These are phyloP conservation scores for Mortierella antarctica DNA, from an alignment of 192 early-diverging fungal genomes.

Conservation along the genomic window DNA sequence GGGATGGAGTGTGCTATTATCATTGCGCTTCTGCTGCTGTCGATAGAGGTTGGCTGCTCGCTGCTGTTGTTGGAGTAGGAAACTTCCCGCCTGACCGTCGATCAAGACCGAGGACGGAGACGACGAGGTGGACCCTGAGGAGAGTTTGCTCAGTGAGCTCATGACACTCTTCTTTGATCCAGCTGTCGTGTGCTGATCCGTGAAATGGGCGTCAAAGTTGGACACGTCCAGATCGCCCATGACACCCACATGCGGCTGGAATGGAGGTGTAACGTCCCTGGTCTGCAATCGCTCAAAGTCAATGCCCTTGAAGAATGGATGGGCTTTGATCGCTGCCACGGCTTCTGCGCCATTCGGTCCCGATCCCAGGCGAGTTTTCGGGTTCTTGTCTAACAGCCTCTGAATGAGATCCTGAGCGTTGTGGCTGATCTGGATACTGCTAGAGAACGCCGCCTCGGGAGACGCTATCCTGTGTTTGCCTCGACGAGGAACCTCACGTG, in stretches of 20 bases:
- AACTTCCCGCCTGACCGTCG: conserved; percentile 34
- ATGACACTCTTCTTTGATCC: conserved; percentile 1
- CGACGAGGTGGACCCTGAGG: background rate
- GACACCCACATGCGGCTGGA: conserved; percentile 57
- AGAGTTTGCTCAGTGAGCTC: background rate
- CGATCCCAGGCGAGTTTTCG: conserved; percentile 67
- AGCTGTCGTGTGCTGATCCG: conserved; percentile 67
- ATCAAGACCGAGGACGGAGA: conserved; percentile 3
- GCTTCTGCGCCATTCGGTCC: conserved; percentile 61
- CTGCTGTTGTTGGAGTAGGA: conserved; percentile 42
- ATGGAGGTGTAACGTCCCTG: conserved; percentile 71
- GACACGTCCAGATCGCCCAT: conserved; percentile 71
- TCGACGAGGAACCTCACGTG: background rate
- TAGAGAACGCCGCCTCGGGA: background rate
- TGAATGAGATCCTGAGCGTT: conserved; percentile 79
- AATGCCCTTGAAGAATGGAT: conserved; percentile 76
- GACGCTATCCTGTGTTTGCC: too few relatives aligned
- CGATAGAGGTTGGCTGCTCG: conserved; percentile 42
- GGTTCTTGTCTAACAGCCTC: conserved; percentile 65
- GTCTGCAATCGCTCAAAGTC: conserved; percentile 71
- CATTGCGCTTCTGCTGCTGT: conserved; percentile 34
- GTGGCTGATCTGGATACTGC: conserved; percentile 61
- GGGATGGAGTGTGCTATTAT: conserved; percentile 48
- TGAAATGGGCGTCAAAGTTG: conserved; percentile 79
- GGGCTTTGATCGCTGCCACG: conserved; percentile 77